Evolutionary conservation across 306 rosid genomes (phyloP).

Genomic region (Echinosophora koreensis): DNA sequence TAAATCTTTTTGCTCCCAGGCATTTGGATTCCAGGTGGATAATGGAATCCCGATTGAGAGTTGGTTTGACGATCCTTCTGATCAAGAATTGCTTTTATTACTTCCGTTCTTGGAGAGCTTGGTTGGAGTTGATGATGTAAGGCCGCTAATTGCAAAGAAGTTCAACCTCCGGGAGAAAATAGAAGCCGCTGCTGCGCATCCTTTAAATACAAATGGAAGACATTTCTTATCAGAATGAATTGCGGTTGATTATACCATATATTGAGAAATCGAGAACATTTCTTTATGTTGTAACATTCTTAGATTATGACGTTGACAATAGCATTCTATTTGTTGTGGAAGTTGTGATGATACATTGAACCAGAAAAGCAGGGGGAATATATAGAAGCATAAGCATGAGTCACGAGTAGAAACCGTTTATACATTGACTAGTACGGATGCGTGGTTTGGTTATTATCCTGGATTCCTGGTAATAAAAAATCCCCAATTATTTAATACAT

Average conservation of each 20-base stretch:
- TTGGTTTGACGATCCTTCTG: constrained; percentile 95
- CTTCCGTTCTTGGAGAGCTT: constrained; percentile 96
- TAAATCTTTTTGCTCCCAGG: constrained; percentile 56
- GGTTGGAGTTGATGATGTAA: constrained; percentile 94
- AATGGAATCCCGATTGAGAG: constrained; percentile 99
- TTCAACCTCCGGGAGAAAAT: constrained; percentile 88
- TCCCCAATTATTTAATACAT: constrained; percentile 37
- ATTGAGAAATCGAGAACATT: constrained; percentile 42
- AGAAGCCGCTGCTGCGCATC: constrained; percentile 86
- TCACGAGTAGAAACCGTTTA: constrained; percentile 37
- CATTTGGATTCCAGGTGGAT: constrained; percentile 99
- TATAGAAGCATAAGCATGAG: constrained; percentile 44
- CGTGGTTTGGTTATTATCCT: constrained; percentile 44
- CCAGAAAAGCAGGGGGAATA: constrained; percentile 27
- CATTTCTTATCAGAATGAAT: constrained; percentile 63
- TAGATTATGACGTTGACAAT: constrained; percentile 43
- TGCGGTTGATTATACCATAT: constrained; percentile 47
- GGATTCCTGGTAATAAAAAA: constrained; percentile 53
- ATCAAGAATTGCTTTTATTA: constrained; percentile 72
- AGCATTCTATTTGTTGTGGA: constrained; percentile 47
- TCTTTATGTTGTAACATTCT: constrained; percentile 53
- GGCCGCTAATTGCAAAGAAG: constrained; percentile 81
- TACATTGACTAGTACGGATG: constrained; percentile 38
- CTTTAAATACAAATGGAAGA: constrained; percentile 63
- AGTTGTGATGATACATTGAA: constrained; percentile 46